Conservation (phyloP, 139 green algal species). For the Eudorina sp. region DNA sequence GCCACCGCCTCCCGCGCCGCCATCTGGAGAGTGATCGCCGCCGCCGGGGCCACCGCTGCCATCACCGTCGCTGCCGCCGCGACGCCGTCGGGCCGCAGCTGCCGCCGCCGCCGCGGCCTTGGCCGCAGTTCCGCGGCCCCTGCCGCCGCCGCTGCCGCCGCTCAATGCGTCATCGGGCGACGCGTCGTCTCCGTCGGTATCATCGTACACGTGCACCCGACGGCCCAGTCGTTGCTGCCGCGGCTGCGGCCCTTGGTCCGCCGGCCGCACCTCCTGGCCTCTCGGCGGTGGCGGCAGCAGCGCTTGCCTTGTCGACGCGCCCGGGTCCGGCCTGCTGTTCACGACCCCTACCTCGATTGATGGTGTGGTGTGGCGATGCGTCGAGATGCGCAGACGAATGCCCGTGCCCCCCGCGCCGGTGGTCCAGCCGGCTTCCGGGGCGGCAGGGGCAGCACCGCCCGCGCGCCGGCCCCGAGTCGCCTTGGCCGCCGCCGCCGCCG, state of each 20-base stretch:
- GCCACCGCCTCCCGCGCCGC: background rate
- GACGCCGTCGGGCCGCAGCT: background rate
- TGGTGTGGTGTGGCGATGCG: background rate
- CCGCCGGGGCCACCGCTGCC: background rate
- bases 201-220: slow-evolving; percentile 8
- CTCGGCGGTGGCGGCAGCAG: background rate
- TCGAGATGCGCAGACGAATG: background rate
- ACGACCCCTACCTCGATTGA: slow-evolving; percentile 4
- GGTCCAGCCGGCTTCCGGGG: too few species aligned
- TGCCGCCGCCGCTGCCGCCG: slow-evolving; percentile 9
- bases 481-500: slow-evolving; percentile 4
- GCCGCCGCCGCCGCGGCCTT: background rate
- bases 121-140: background rate
- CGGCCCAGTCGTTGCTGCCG: background rate
- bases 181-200: slow-evolving; percentile 27
- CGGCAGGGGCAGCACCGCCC: background rate
- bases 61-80: background rate
- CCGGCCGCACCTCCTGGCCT: background rate
- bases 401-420: background rate
- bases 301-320: background rate
- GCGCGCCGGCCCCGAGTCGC: background rate
- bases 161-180: slow-evolving; percentile 15
- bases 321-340: background rate
- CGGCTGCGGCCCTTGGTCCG: background rate
- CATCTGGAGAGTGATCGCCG: too few species aligned